Evolutionary conservation across 306 rosid species (phyloP), one percentile per base, ranked within the genome.

Genomic region (Spatholobus suberectus): DNA sequence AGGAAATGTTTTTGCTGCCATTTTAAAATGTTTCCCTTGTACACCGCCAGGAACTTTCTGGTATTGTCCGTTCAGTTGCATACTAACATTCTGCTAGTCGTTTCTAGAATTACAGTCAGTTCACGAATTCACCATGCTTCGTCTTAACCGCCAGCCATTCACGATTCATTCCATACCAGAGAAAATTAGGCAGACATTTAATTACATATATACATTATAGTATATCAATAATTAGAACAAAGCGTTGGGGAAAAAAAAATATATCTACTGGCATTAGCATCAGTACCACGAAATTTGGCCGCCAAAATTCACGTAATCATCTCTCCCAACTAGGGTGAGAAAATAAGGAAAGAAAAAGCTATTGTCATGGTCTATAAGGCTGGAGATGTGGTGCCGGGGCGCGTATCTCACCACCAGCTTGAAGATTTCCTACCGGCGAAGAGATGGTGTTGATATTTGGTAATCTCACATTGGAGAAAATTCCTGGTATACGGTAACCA

Each of bases 371-470:
- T 71, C 92, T 82, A 83, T 59, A 91, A 67, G 91, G 85, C 72
- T 83, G 92, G 61, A 90, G 88, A 87, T 94, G 98, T 7, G 97
- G 98, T 46, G 96, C 93, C 6, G 94, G 96, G 55, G 89, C 80
- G 15, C 93, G 97, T 26, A 91, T 74, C 70, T 78, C 84, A 41
- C 87, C 66, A 23, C 85, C 79, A 54, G 80, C 76, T 80, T 74
- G 97, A 77, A 75, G 83, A 70, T 66, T 89, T 77, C 78, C 86
- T 1, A 70, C 49, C 17, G 89, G 43, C 38, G 86, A 81, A 58
- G 90, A 58, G 57, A 86, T 35, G 61, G 92, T 82, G 79, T 85
- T 76, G 12, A 86, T 73, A 38, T 35, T 84, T 34, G 87, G 90
- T 0, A 83, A 90, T 67, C 92, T 88, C 55, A 49, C 67, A 82